These are phyloP conservation scores for Scutellaria minor DNA, from an alignment of 257 asterid genomes.

Conservation along the genomic window DNA sequence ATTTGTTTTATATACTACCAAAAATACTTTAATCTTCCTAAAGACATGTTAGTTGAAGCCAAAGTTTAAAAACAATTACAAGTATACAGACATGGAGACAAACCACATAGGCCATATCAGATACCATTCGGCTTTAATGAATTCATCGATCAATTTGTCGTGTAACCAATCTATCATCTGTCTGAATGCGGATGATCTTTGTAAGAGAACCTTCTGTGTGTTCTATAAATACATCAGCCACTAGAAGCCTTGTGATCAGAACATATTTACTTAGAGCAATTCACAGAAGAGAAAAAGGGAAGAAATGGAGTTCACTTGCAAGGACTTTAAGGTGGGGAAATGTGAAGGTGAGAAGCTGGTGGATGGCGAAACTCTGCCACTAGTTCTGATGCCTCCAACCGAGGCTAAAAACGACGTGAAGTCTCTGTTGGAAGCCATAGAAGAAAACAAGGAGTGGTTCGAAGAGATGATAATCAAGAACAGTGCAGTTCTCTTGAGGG, in stretches of 20 bases:
- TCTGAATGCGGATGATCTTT: not conserved
- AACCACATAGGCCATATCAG: conserved; percentile 25
- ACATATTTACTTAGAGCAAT: not conserved
- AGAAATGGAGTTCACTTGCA: conserved; percentile 60
- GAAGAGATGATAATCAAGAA: conserved; percentile 70
- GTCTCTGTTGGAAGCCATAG: conserved; percentile 48
- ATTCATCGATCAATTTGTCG: conserved; percentile 10
- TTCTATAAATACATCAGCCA: conserved; percentile 28
- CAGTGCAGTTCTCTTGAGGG: conserved; percentile 75
- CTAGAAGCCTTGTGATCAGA: not conserved
- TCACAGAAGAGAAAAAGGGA: not conserved
- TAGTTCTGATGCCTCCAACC: conserved; percentile 54
- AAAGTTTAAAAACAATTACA: conserved; percentile 4
- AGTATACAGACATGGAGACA: not conserved
- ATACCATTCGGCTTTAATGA: conserved; percentile 18
- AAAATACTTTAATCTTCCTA: not conserved
- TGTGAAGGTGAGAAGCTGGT: conserved; percentile 81
- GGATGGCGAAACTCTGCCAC: conserved; percentile 75
- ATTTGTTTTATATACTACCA: no score
- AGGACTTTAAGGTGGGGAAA: conserved; percentile 81
- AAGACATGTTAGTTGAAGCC: conserved; percentile 14
- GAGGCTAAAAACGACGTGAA: conserved; percentile 38
- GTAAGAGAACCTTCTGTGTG: not conserved
- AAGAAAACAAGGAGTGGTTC: conserved; percentile 73
- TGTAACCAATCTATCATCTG: not conserved